Evolutionary conservation across 1,284 basidiomycete species (phyloP), one percentile per base, ranked within the genome.

Genomic region (Takashimella tepidaria): DNA sequence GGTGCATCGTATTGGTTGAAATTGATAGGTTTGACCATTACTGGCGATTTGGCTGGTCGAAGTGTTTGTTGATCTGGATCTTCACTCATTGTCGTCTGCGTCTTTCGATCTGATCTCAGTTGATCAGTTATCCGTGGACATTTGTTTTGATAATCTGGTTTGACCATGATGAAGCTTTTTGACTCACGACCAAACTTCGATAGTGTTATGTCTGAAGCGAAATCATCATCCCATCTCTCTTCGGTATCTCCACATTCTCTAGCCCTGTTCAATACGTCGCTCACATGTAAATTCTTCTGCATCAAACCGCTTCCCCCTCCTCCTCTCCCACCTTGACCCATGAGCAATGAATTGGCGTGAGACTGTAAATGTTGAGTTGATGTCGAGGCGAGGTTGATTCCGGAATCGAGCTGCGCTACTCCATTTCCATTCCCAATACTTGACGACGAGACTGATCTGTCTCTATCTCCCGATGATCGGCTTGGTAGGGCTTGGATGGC

Each of bases 171-270:
- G 43, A 20, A 11, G 24, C 43, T n/a, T 11, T 1, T 13, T 16
- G 49, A 59, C 66, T 58, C 41, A 65, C 63, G 53, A 13, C 55
- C 51, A 4, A 69, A 45, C 45, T 65, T 69, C 3, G 72, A 60
- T 10, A 70, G 48, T 1, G 66, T 67, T 24, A 93, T 92, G 2
- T 87, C 92, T 57, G 90, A 90, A 66, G 92, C 92, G 67, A 98
- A 98, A 70, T 98, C 95, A 62, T 92, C 89, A 68, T 98, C 95
- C 92, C 95, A 98, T 44, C 60, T 65, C 47, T 66, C 66, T n/a
- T 57, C 68, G 11, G 50, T 55, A 31, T 56, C 56, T 31, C 57
- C 59, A 26, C 47, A 56, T 51, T 73, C 70, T 23, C 61, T 66
- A 1, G 68, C 64, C 31, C 70, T 53, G 20, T 49, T 63, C 22